Evolutionary conservation across 2,329 filamentous ascomycete species (phyloP).

Genomic region (Diaporthe sp.): DNA sequence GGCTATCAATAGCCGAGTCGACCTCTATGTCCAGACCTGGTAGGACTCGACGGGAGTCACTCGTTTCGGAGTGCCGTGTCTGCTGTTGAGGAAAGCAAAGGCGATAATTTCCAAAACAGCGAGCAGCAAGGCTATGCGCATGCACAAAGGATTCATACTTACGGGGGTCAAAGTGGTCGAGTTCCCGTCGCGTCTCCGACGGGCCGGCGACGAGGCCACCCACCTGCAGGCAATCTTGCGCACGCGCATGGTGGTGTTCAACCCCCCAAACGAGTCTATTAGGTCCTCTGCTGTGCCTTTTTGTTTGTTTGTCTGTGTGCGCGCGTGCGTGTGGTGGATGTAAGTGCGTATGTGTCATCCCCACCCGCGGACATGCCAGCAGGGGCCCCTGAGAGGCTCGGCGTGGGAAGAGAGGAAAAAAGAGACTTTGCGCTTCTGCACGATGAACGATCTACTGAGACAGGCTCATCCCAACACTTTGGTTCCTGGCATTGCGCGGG

Average conservation of each 20-base stretch:
- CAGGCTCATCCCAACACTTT: slow-evolving; percentile 21
- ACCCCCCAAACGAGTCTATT: neutral
- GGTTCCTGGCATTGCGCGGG: neutral
- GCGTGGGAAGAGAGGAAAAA: neutral
- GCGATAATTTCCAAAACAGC: neutral
- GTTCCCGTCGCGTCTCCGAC: neutral
- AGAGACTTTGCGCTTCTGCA: slow-evolving; percentile 20
- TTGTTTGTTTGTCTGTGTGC: neutral
- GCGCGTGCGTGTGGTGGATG: no score
- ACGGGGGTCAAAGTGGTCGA: neutral
- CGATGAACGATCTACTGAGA: slow-evolving; percentile 20
- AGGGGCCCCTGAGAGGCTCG: slow-evolving; percentile 21
- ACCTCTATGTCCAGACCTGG: neutral
- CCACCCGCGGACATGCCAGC: neutral
- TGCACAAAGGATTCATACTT: neutral
- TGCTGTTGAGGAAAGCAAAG: neutral
- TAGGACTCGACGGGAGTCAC: neutral
- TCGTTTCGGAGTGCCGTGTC: neutral
- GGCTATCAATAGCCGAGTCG: neutral
- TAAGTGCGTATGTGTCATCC: neutral
- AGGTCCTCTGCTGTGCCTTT: neutral
- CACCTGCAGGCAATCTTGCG: neutral
- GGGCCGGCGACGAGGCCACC: neutral
- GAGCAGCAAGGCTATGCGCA: neutral
- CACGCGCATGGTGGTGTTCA: neutral